Conservation (phyloP, 192 early-diverging fungal genomes). For the Entomortierella parvispora region DNA sequence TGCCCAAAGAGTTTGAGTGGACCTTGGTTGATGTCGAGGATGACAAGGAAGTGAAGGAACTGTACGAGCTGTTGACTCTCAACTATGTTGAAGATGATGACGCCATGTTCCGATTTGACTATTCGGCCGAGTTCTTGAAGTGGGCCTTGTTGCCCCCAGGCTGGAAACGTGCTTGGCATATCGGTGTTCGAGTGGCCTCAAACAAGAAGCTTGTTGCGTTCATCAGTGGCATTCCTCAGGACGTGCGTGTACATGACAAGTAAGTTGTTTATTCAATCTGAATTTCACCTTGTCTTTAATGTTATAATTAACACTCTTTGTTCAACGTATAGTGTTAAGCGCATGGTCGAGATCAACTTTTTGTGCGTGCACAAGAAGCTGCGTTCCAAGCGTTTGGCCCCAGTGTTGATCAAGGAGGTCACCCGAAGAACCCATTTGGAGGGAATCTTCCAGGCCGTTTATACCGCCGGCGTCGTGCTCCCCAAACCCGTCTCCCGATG, state of each 20-base stretch:
- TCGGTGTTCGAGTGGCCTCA: conserved; percentile 87
- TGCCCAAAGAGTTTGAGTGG: conserved; percentile 96
- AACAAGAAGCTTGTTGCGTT: conserved; percentile 93
- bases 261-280: conserved; percentile 52
- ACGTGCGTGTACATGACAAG: conserved; percentile 77
- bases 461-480: conserved; percentile 91
- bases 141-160: conserved; percentile 98
- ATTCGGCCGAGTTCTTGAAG: conserved; percentile 90
- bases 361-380: conserved; percentile 97
- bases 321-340: conserved; percentile 54
- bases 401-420: conserved; percentile 97
- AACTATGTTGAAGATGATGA: conserved; percentile 99
- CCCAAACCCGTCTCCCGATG: conserved; percentile 84
- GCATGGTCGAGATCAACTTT: conserved; percentile 98
- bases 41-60: conserved; percentile 81
- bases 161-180: conserved; percentile 88
- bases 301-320: not conserved
- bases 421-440: conserved; percentile 91
- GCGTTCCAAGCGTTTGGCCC: conserved; percentile 92
- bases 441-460: conserved; percentile 98
- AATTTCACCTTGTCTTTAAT: not conserved
- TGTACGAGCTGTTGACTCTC: conserved; percentile 88
- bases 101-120: conserved; percentile 96
- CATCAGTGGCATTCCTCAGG: conserved; percentile 92
- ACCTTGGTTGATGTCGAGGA: conserved; percentile 80